Conservation (phyloP, 2,329 filamentous ascomycete species). For the Exophiala mesophila region DNA sequence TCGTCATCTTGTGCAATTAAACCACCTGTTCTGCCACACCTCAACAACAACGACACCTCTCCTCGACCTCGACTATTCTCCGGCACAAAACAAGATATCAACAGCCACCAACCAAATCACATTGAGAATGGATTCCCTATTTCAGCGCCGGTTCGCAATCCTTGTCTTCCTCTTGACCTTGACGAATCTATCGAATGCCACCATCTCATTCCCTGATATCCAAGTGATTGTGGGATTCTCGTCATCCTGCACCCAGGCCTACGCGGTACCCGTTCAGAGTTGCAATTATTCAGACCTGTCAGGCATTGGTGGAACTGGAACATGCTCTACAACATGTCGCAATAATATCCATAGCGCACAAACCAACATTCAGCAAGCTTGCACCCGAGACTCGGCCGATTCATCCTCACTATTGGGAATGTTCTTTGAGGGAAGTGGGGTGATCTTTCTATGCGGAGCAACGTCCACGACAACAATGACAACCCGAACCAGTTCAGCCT, state of each 20-base stretch:
- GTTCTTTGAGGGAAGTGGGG: slow-evolving; percentile 24
- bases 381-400: slow-evolving; percentile 13
- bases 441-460: slow-evolving; percentile 37
- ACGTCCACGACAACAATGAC: slow-evolving; percentile 37
- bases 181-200: slow-evolving; percentile 13
- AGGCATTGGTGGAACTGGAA: slow-evolving; percentile 13
- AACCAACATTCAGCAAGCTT: slow-evolving; percentile 13
- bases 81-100: no score
- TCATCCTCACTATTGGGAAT: slow-evolving; percentile 30
- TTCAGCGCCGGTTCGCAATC: slow-evolving; percentile 3
- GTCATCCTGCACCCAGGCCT: slow-evolving; percentile 17
- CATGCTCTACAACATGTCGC: slow-evolving; percentile 16
- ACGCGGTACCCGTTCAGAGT: slow-evolving; percentile 13
- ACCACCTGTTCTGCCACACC: no score
- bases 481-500: slow-evolving; percentile 38
- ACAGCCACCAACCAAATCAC: no score
- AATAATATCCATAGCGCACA: slow-evolving; percentile 8
- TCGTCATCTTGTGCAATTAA: no score
- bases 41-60: no score
- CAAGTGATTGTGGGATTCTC: slow-evolving; percentile 24
- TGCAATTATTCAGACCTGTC: slow-evolving; percentile 21
- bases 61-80: no score
- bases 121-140: not conserved
- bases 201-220: slow-evolving; percentile 15
- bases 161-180: slow-evolving; percentile 14